Evolutionary conservation across 2,329 filamentous ascomycete genomes (phyloP), one percentile per base, ranked within the genome.

Genomic region (Colletotrichum sojae): DNA sequence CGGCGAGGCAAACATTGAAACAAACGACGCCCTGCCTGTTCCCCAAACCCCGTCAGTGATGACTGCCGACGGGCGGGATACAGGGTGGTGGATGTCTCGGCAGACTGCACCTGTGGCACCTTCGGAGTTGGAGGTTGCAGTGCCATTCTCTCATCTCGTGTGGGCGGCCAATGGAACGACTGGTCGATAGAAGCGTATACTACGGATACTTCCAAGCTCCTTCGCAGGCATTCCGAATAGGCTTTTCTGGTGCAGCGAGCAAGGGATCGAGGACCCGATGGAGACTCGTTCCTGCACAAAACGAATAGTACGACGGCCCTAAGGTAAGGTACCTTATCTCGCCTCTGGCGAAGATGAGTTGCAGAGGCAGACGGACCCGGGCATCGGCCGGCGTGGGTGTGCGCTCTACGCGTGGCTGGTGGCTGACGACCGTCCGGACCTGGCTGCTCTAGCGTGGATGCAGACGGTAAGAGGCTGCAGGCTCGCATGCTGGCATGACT

Each of bases 261-360:
- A 69, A 63, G 66, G 67, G 62, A 56, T 65, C 51, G 45, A 36
- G 31, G 52, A 31, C 62, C 62, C 49, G 45, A 69, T 67, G 27
- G 67, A 61, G 67, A 60, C 55, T 66, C 45, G 55, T 39, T 51
- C 49, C 62, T 69, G 67, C 67, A 69, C 62, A 54, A 66, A 67
- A 57, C 25, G 45, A 60, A 69, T 69, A 61, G 67, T 69, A 31
- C 53, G 60, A 31, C 55, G 59, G 60, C 45, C 52, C 65, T 68
- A 68, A 63, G 53, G 59, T 36, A 68, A 58, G 65, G 59, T 43
- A 64, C 65, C 59, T 68, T 68, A 39, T 68, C 53, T 68, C 46
- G 22, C 15, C 25, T 59, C 12, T 68, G 53, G 25, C 36, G 49
- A 31, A 10, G 40, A 49, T 43, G 40, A 15, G 13, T 13, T 39